Conservation (phyloP, 306 rosid genomes). For the Crotalaria pallida region DNA sequence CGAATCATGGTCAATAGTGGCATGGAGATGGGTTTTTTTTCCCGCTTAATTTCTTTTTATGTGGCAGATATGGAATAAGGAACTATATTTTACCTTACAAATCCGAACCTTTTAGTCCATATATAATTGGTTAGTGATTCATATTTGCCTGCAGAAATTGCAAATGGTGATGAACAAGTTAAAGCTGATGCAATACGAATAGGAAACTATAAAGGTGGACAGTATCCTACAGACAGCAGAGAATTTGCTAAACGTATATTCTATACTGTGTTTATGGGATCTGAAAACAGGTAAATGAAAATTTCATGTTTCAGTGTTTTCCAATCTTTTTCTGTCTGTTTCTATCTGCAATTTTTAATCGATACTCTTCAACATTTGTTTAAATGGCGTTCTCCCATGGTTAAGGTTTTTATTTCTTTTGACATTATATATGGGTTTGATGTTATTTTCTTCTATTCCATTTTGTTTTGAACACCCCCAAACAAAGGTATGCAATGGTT, state of each 20-base stretch:
- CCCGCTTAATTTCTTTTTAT: background rate
- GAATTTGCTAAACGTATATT: constrained; percentile 86
- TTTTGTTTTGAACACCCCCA: background rate
- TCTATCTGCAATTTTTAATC: background rate
- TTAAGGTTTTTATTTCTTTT: background rate
- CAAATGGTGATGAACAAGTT: constrained; percentile 81
- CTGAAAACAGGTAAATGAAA: constrained; percentile 78
- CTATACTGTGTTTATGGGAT: constrained; percentile 89
- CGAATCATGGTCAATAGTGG: background rate
- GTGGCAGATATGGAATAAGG: constrained; percentile 5
- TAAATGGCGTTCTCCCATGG: background rate
- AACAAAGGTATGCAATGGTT: background rate
- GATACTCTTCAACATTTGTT: background rate
- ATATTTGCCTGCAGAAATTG: constrained; percentile 59
- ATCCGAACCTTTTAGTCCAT: background rate
- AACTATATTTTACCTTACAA: background rate
- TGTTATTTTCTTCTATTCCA: background rate
- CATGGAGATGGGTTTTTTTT: constrained; percentile 8
- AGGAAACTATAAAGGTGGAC: constrained; percentile 81
- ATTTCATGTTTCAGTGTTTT: constrained; percentile 12
- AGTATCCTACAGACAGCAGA: constrained; percentile 80
- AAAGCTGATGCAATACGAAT: constrained; percentile 86
- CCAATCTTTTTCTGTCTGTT: background rate
- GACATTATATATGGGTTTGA: background rate
- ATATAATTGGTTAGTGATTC: constrained; percentile 17